Percentiles rank a stretch among this genome's conserved stretches.
Conservation (phyloP, 495 filamentous ascomycete genomes). For the Tetracladium marchalianum region DNA sequence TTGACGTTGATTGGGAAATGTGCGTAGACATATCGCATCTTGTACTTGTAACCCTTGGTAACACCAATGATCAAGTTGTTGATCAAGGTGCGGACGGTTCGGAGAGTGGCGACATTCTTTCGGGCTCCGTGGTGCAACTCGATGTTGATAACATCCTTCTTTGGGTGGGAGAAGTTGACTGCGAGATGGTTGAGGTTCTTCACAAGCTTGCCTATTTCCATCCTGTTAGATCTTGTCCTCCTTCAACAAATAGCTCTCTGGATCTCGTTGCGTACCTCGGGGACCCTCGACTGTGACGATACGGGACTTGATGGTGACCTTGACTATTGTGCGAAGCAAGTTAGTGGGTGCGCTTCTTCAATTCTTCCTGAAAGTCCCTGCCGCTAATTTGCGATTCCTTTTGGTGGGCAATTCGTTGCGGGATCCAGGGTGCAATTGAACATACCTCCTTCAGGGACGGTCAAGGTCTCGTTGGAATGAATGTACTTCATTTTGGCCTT, state of each 20-base stretch:
- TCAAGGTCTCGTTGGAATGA: conserved; percentile 88
- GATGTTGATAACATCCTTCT: conserved; percentile 78
- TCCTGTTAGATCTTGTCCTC: conserved; percentile 13
- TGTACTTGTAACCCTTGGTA: conserved; percentile 98
- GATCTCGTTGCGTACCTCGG: conserved; percentile 48
- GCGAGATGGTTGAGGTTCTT: conserved; percentile 96
- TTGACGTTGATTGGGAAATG: conserved; percentile 99
- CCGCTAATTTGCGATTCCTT: conserved; percentile 1
- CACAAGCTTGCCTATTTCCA: conserved; percentile 64
- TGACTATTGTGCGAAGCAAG: conserved; percentile 52
- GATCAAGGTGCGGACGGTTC: conserved; percentile 93
- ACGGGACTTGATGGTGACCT: conserved; percentile 90
- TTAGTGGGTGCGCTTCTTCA: conserved; percentile 28
- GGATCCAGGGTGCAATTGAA: conserved; percentile 15
- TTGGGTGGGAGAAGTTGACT: conserved; percentile 83
- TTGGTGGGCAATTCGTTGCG: neutral
- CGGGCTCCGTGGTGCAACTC: conserved; percentile 95
- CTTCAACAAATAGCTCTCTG: neutral
- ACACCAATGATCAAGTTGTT: conserved; percentile 97
- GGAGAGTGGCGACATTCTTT: conserved; percentile 95
- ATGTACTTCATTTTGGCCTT: conserved; percentile 90
- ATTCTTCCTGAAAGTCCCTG: conserved; percentile 1
- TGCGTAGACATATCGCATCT: conserved; percentile 99
- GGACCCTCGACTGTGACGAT: conserved; percentile 93
- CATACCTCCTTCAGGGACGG: conserved; percentile 94